Evolutionary conservation across 163 green algal species (phyloP).

Genomic region (Chloromonas sp.): DNA sequence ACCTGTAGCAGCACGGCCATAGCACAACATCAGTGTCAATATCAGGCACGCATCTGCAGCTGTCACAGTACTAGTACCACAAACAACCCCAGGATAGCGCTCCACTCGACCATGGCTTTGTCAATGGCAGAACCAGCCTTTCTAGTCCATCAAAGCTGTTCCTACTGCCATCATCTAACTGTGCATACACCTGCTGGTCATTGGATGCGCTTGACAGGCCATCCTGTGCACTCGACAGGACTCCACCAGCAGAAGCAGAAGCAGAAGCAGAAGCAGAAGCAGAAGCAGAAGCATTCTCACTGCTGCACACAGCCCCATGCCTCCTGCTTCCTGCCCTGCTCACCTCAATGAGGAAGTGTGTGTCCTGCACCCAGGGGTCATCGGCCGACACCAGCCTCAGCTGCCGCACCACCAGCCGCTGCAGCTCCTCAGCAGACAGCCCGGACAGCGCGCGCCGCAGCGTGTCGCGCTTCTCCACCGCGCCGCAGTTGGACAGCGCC

Average conservation of each 20-base stretch:
- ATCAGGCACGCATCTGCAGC: too few species aligned
- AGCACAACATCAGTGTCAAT: too few species aligned
- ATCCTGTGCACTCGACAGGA: too few species aligned
- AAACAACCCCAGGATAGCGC: too few species aligned
- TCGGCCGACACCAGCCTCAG: slow-evolving; percentile 68
- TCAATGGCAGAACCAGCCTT: too few species aligned
- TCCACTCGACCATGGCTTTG: too few species aligned
- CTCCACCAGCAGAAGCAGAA: too few species aligned
- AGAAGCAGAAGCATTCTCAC: not conserved
- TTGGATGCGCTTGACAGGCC: too few species aligned
- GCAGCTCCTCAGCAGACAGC: slow-evolving; percentile 37
- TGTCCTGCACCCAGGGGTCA: slow-evolving; percentile 61
- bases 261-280: not conserved
- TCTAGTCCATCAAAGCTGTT: too few species aligned
- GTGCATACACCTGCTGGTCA: too few species aligned
- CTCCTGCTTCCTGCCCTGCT: not conserved
- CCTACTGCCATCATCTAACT: too few species aligned
- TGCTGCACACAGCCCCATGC: not conserved
- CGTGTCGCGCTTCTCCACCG: slow-evolving; percentile 61
- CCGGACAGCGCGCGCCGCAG: slow-evolving; percentile 47
- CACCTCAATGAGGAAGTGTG: slow-evolving; percentile 77
- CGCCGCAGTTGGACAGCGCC: slow-evolving; percentile 71
- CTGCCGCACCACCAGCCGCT: slow-evolving; percentile 49
- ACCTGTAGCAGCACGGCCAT: slow-evolving; percentile 12
- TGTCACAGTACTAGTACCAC: too few species aligned